Evolutionary conservation across 371 early-diverging fungal genomes (phyloP), one percentile per base, ranked within the genome.

Genomic region (Batkoa obscura): DNA sequence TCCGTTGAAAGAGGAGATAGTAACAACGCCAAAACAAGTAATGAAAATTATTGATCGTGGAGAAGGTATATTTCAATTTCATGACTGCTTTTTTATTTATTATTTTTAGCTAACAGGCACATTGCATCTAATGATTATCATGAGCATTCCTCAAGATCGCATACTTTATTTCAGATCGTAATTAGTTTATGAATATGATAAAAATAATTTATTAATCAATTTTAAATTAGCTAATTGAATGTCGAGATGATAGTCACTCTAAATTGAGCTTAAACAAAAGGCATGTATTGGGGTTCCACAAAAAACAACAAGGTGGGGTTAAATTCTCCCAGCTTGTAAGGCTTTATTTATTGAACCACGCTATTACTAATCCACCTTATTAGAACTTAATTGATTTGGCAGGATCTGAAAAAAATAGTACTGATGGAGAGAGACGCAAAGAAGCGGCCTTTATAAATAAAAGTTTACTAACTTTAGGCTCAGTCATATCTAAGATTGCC

Each of bases 371-470:
- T 55, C 1, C n/a, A 57, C 50, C 58, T 52, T 42, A 30, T 6
- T 64, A 79, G 71, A 88, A 83, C 61, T 66, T 96, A 50, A 88
- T 93, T 58, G 97, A 96, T 71, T 68, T 97, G 59, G 94, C 97
- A 15, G 97, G 97, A 36, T 88, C 90, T 13, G 97, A 97, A 70
- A 85, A 91, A 64, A 83, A 84, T 2, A 66, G 81, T 2, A 71
- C 79, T 13, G 74, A 83, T 58, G 68, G 75, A 38, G 83, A 83
- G 5, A 63, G 94, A 33, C 73, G 92, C 31, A 87, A 88, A 66
- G 98, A 97, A 69, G 91, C 93, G 8, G 82, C 88, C 8, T 85
- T 72, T 62, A 97, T 97, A 64, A 97, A 97, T 71, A 92, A 86
- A 65, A 86, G 84, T 59, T 69, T 97, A 36, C 63, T 86, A 43